phyloP scores from a whole-genome alignment of 1,139 yeast species.

The Geotrichum klebahnii region DNA sequence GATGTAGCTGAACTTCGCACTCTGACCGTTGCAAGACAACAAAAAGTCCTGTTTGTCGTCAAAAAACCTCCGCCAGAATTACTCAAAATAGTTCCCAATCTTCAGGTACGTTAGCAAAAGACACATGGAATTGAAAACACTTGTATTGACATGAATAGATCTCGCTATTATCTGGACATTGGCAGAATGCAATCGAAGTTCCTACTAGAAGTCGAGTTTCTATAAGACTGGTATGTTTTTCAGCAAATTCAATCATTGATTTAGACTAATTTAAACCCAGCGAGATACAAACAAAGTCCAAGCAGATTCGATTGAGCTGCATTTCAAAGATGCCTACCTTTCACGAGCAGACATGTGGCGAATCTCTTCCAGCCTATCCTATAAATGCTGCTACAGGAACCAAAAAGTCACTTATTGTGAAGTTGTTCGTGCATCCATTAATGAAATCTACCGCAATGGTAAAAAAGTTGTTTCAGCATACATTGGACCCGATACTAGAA shows the following conservation, averaged over 20 bases:
- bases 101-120: slow-evolving; percentile 30
- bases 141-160: slow-evolving; percentile 39
- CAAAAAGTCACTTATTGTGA: slow-evolving; percentile 65
- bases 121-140: neutral
- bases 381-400: slow-evolving; percentile 61
- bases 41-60: slow-evolving; percentile 47
- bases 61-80: slow-evolving; percentile 40
- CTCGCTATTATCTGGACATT: slow-evolving; percentile 60
- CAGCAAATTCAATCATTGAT: neutral
- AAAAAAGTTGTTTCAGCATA: slow-evolving; percentile 51
- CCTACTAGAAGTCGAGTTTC: slow-evolving; percentile 61
- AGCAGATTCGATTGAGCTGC: slow-evolving; percentile 78
- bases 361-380: slow-evolving; percentile 58
- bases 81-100: slow-evolving; percentile 34
- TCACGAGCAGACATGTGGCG: slow-evolving; percentile 95
- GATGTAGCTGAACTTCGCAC: slow-evolving; percentile 65
- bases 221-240: slow-evolving; percentile 49
- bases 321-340: slow-evolving; percentile 72
- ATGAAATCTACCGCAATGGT: slow-evolving; percentile 71
- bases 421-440: slow-evolving; percentile 59
- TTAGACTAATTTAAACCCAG: neutral
- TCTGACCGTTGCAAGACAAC: slow-evolving; percentile 32
- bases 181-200: slow-evolving; percentile 59
- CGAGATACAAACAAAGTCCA: slow-evolving; percentile 48
- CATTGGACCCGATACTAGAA: slow-evolving; percentile 67